Conservation (phyloP, 2,329 filamentous ascomycete genomes). For the Exophiala dermatitidis region DNA sequence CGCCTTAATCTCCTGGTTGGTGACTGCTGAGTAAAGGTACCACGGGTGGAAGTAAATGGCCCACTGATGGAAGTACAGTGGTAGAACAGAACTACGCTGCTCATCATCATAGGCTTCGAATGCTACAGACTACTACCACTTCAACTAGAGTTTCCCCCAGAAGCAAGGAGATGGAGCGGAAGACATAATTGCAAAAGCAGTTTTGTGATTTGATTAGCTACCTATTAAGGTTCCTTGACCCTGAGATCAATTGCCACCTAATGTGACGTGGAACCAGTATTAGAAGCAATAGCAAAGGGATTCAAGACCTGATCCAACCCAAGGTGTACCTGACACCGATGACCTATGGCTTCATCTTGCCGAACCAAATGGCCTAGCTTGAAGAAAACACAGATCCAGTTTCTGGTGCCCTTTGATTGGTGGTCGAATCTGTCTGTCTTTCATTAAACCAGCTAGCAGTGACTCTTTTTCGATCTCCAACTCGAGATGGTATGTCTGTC, state of each 20-base stretch:
- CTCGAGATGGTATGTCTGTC: constrained; percentile 10
- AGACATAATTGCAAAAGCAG: constrained; percentile 8
- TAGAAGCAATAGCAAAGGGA: constrained; percentile 14
- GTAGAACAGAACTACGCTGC: too few relatives aligned
- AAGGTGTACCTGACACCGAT: neutral
- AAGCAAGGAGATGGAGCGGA: neutral
- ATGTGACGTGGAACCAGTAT: constrained; percentile 9
- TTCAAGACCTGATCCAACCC: constrained; percentile 14
- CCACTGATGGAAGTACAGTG: too few relatives aligned
- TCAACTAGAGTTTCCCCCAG: neutral
- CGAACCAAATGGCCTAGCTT: constrained; percentile 17
- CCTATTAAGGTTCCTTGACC: constrained; percentile 12
- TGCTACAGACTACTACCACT: too few relatives aligned
- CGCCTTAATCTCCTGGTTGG: too few relatives aligned
- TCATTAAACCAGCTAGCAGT: constrained; percentile 10
- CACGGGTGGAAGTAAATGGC: too few relatives aligned
- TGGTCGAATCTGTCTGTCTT: constrained; percentile 1
- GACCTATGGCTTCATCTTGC: constrained; percentile 2
- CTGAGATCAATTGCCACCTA: constrained; percentile 8
- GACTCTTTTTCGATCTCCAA: constrained; percentile 9
- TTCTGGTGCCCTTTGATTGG: constrained; percentile 1
- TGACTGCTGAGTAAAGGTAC: too few relatives aligned
- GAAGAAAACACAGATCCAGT: neutral
- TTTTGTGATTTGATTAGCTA: constrained; percentile 4
- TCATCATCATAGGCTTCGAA: too few relatives aligned